Percentiles rank a stretch among this genome's conserved stretches.
phyloP scores from a whole-genome alignment of 306 rosid species.

The Begonia fuchsioides region DNA sequence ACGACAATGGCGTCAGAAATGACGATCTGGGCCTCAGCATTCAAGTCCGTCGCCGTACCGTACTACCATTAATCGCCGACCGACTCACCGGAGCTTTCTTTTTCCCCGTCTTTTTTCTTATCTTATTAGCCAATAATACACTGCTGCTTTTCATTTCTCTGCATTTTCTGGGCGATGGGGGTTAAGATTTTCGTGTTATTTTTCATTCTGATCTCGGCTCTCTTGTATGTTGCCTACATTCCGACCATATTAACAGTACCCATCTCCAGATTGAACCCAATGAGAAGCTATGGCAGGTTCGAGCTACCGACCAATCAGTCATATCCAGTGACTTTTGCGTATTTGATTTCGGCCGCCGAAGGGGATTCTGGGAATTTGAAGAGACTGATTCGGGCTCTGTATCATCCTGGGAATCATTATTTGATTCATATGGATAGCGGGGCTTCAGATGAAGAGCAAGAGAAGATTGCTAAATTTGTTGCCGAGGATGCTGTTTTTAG shows the following conservation, averaged over 20 bases:
- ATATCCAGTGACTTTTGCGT: constrained; percentile 57
- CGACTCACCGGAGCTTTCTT: too few species aligned
- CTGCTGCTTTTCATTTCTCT: background rate
- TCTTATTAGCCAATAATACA: too few species aligned
- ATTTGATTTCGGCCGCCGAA: constrained; percentile 69
- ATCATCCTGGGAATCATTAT: constrained; percentile 80
- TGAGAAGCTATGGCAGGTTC: constrained; percentile 20
- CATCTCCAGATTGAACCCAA: constrained; percentile 17
- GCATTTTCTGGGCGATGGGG: constrained; percentile 38
- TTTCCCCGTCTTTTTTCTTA: too few species aligned
- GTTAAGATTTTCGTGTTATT: constrained; percentile 36
- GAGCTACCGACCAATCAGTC: constrained; percentile 13
- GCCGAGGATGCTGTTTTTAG: constrained; percentile 43
- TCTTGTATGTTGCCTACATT: constrained; percentile 34
- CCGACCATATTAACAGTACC: constrained; percentile 31
- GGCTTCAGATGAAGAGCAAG: constrained; percentile 48
- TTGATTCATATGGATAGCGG: constrained; percentile 67
- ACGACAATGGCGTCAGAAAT: too few species aligned
- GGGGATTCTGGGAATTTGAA: constrained; percentile 52
- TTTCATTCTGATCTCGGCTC: constrained; percentile 31
- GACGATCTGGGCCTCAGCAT: too few species aligned
- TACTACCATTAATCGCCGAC: too few species aligned
- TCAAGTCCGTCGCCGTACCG: too few species aligned
- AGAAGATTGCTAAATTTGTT: constrained; percentile 33
- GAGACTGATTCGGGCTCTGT: constrained; percentile 43